Evolutionary conservation across 106 monocot genomes (phyloP).

Genomic region (Ottelia alismoides): DNA sequence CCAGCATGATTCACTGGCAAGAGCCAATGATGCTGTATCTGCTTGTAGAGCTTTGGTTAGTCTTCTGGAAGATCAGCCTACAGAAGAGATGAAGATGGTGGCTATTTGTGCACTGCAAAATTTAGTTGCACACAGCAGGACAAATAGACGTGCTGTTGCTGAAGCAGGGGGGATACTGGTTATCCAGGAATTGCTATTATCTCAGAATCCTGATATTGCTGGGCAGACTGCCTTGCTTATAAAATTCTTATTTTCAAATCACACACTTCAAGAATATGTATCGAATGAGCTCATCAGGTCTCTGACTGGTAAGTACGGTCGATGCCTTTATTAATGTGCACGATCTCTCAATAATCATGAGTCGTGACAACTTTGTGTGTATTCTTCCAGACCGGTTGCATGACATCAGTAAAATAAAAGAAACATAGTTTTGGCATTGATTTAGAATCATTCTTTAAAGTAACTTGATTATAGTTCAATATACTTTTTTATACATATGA

Average conservation of each 20-base stretch:
- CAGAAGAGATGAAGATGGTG: conserved; percentile 86
- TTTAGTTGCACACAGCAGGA: conserved; percentile 79
- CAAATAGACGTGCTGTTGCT: conserved; percentile 86
- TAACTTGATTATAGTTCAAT: not conserved
- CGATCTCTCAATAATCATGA: not conserved
- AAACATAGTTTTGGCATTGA: no score
- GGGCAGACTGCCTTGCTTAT: conserved; percentile 73
- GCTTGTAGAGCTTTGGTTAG: conserved; percentile 91
- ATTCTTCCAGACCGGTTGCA: no score
- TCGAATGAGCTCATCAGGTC: conserved; percentile 84
- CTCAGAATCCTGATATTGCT: conserved; percentile 54
- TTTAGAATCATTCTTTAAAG: no score
- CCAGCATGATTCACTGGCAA: conserved; percentile 80
- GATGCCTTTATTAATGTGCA: not conserved
- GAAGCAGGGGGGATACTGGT: conserved; percentile 81
- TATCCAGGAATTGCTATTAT: conserved; percentile 70
- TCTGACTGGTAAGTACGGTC: conserved; percentile 48
- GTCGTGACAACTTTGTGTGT: no score
- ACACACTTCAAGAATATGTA: conserved; percentile 92
- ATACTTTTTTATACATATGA: no score
- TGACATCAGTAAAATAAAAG: not conserved
- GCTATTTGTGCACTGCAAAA: conserved; percentile 87
- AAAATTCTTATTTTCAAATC: conserved; percentile 86
- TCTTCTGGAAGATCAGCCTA: conserved; percentile 92
- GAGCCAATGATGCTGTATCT: conserved; percentile 72